phyloP scores from a whole-genome alignment of 73 alveolate species.

The Paramecium octaurelia region DNA sequence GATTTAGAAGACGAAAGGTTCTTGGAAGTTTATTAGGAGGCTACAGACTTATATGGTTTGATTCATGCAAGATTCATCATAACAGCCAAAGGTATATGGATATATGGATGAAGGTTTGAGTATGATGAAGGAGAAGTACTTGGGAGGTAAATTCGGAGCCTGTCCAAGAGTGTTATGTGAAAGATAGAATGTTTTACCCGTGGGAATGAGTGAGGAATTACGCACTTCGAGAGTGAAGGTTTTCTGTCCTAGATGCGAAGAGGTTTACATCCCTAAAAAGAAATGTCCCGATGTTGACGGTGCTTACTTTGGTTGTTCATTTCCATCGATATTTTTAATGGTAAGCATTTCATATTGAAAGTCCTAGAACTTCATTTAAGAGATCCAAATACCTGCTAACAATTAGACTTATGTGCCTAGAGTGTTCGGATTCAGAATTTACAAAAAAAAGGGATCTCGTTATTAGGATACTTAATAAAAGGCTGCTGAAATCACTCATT shows the following conservation, averaged over 20 bases:
- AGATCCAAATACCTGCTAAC: constrained; percentile 12
- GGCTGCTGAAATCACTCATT: constrained; percentile 50
- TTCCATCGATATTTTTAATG: constrained; percentile 76
- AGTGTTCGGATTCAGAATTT: constrained; percentile 87
- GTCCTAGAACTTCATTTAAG: constrained; percentile 37
- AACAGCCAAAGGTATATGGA: constrained; percentile 83
- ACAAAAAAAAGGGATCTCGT: constrained; percentile 88
- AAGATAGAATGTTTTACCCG: constrained; percentile 88
- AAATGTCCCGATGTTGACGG: constrained; percentile 91
- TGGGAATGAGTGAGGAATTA: constrained; percentile 95
- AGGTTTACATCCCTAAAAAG: constrained; percentile 92
- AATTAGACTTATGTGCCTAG: constrained; percentile 81
- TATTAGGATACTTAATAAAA: constrained; percentile 69
- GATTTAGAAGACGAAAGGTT: constrained; percentile 87
- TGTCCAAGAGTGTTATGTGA: constrained; percentile 97
- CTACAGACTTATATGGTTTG: constrained; percentile 93
- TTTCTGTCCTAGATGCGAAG: constrained; percentile 98
- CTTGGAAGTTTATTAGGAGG: constrained; percentile 85
- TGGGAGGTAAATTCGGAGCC: constrained; percentile 92
- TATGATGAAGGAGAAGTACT: constrained; percentile 92
- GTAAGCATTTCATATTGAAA: not conserved
- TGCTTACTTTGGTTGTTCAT: constrained; percentile 92
- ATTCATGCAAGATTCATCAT: constrained; percentile 92
- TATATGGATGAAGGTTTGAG: constrained; percentile 72
- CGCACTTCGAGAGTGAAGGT: constrained; percentile 95